A percentile compares a stretch with the other conserved stretches of the same genome.
These are phyloP conservation scores for Nymphaea thermarum DNA, from an alignment of 164 flowering plant species.

Conservation along the genomic window DNA sequence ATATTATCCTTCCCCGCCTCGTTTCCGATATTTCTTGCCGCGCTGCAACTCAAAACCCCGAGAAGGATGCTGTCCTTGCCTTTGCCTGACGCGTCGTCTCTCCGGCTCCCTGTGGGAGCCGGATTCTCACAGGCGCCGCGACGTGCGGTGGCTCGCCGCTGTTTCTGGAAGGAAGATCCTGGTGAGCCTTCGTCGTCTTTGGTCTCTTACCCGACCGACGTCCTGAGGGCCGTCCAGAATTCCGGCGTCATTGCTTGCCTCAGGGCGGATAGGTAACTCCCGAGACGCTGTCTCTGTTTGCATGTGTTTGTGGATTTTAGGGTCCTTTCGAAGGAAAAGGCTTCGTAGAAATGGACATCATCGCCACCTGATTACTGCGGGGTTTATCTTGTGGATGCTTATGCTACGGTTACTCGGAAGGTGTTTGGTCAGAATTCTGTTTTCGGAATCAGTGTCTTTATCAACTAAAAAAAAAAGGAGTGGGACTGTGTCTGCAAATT, in stretches of 20 bases:
- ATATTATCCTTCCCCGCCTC: too few species aligned
- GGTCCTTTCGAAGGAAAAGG: neutral
- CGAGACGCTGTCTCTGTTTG: neutral
- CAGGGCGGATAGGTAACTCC: slow-evolving; percentile 36
- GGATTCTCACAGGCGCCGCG: neutral
- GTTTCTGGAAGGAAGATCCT: neutral
- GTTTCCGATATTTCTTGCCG: neutral
- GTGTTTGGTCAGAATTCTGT: neutral
- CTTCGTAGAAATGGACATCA: neutral
- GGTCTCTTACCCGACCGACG: slow-evolving; percentile 10
- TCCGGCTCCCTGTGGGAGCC: neutral
- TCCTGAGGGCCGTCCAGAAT: slow-evolving; percentile 21
- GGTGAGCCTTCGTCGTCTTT: neutral
- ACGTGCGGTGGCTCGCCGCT: neutral
- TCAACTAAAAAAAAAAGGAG: neutral
- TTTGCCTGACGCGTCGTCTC: neutral
- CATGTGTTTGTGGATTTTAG: neutral
- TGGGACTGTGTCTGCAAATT: too few species aligned
- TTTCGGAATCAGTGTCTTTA: neutral
- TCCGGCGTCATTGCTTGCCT: slow-evolving; percentile 68
- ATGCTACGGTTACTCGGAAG: neutral
- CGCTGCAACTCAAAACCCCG: neutral
- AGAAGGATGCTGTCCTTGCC: neutral
- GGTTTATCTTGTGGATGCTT: neutral
- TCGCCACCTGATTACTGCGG: neutral